Evolutionary conservation across 1,284 basidiomycete species (phyloP), one percentile per base, ranked within the genome.

Genomic region (Tausonia pullulans): DNA sequence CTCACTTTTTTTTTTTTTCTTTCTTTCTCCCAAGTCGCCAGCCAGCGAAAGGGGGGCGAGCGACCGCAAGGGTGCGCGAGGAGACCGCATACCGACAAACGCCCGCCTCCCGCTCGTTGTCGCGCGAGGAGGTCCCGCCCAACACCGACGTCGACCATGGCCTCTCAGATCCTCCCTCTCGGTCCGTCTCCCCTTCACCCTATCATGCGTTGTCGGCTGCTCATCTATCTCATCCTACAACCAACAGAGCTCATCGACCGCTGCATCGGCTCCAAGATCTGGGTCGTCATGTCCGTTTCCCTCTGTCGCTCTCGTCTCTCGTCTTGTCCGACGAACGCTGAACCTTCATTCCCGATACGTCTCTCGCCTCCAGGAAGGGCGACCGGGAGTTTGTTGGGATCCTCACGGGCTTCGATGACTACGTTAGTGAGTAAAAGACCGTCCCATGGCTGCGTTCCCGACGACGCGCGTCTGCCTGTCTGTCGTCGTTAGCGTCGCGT

Each of bases 341-440:
- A 60, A 6, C 3, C 16, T 43, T 41, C 16, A 10, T 60, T 11
- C 9, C 39, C 16, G 27, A 5, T 45, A n/a, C 10, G 6, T 45
- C 5, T 40, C 27, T 11, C 44, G 10, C 6, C 6, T 9, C 43
- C 49, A 66, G 65, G 65, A 96, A 96, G 80, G 87, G 84, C 69
- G 91, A 97, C 69, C 86, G 90, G 62, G 93, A 97, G 78, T 96
- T 96, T 78, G 90, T 88, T 14, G 95, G 95, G n/a, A 98, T 86
- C 3, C 79, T 98, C 58, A 82, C 95, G 54, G 95, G 96, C 3
- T 98, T 98, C 73, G 96, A 98, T 76, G 95, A 98, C 78, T 98
- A 95, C 76, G 95, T 98, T 76, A 98, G 95, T 98, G 77, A 84
- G 95, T 97, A 58, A 27, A 27, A 27, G 27, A 27, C 1, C 27